Evolutionary conservation across 1,284 basidiomycete species (phyloP).

Genomic region (Thecaphora thlaspeos): DNA sequence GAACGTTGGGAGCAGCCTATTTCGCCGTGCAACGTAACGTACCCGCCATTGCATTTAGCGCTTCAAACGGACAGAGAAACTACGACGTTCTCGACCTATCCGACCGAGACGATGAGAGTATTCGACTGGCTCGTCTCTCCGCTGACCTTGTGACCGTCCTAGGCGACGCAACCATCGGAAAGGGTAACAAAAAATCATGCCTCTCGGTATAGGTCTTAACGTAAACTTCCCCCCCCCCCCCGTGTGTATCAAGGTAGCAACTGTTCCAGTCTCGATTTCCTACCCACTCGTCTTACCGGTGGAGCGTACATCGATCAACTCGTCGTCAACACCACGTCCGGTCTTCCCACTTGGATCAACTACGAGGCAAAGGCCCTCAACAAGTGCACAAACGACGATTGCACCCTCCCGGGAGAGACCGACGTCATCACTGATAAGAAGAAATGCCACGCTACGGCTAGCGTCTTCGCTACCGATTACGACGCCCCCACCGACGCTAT

Average conservation of each 20-base stretch:
- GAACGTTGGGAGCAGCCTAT: conserved; percentile 47
- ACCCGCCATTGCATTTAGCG: conserved; percentile 46
- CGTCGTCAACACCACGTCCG: conserved; percentile 30
- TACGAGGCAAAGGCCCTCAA: conserved; percentile 37
- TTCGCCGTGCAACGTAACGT: conserved; percentile 35
- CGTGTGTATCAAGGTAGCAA: conserved; percentile 21
- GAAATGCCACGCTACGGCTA: conserved; percentile 33
- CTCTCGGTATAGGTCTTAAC: conserved; percentile 39
- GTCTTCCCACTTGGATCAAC: conserved; percentile 40
- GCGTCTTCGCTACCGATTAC: conserved; percentile 45
- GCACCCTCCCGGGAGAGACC: conserved; percentile 47
- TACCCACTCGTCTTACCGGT: conserved; percentile 39
- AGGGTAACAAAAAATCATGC: conserved; percentile 27
- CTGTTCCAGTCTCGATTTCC: conserved; percentile 21
- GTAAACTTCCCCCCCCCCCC: conserved; percentile 45
- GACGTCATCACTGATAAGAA: conserved; percentile 24
- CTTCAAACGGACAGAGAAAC: conserved; percentile 22
- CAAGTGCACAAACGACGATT: conserved; percentile 37
- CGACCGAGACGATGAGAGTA: conserved; percentile 34
- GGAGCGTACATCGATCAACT: conserved; percentile 42
- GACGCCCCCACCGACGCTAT: conserved; percentile 33
- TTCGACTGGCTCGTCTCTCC: conserved; percentile 35
- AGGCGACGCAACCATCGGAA: conserved; percentile 7
- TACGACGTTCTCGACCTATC: conserved; percentile 33
- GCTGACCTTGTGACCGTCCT: conserved; percentile 45